Evolutionary conservation across 2,329 filamentous ascomycete genomes (phyloP).

Genomic region (Rutstroemia sp.): DNA sequence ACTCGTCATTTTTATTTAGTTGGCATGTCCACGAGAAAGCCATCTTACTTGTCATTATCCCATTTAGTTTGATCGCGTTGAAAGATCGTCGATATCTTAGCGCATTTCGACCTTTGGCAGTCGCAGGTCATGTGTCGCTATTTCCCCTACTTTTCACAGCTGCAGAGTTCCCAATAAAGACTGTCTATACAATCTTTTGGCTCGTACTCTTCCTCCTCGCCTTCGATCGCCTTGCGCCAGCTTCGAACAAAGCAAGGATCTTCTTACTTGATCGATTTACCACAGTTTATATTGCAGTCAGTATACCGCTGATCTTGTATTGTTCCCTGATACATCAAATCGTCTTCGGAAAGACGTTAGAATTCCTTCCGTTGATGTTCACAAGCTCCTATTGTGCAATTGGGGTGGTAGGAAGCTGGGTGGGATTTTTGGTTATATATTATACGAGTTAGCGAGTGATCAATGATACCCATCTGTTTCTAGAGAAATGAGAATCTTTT

Average conservation of each 20-base stretch:
- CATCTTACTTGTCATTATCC: conserved; percentile 86
- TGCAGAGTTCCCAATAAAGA: conserved; percentile 90
- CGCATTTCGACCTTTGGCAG: conserved; percentile 84
- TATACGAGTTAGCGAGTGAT: conserved; percentile 42
- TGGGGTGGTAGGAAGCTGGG: conserved; percentile 92
- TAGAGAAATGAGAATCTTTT: neutral
- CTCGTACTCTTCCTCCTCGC: conserved; percentile 75
- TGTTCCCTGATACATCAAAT: conserved; percentile 76
- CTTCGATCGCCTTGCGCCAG: conserved; percentile 83
- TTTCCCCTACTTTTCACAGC: conserved; percentile 91
- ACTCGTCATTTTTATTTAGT: conserved; percentile 92
- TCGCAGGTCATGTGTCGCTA: conserved; percentile 89
- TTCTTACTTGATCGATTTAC: conserved; percentile 90
- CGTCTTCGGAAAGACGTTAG: conserved; percentile 74
- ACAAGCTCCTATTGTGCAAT: conserved; percentile 90
- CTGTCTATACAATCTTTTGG: conserved; percentile 88
- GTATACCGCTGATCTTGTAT: conserved; percentile 84
- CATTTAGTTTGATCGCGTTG: conserved; percentile 87
- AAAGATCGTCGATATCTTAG: conserved; percentile 84
- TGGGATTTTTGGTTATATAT: conserved; percentile 90
- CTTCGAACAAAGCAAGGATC: conserved; percentile 69
- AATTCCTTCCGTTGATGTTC: conserved; percentile 95
- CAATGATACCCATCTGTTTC: conserved; percentile 16
- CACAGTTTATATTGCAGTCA: conserved; percentile 79
- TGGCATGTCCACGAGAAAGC: conserved; percentile 99